phyloP scores from a whole-genome alignment of 2,329 filamentous ascomycete species.

The Trichoderma hamatum region DNA sequence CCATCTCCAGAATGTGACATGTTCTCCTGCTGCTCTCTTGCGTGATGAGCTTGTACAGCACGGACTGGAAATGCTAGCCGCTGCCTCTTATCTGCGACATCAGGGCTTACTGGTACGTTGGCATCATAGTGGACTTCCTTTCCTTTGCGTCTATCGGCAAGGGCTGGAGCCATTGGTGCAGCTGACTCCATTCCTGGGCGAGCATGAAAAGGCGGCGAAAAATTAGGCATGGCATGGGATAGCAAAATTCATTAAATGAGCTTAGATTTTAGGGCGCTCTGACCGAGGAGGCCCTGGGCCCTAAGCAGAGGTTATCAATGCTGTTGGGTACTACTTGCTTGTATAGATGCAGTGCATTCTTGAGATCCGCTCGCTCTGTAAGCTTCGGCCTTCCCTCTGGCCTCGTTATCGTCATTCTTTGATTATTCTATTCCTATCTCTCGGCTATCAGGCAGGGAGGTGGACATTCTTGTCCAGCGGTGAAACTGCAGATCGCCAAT shows the following conservation, averaged over 20 bases:
- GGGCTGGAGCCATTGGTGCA: slow-evolving; percentile 5
- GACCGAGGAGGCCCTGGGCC: slow-evolving; percentile 15
- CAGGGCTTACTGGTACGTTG: slow-evolving; percentile 15
- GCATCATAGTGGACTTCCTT: background rate
- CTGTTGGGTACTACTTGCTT: too few relatives aligned
- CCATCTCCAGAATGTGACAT: background rate
- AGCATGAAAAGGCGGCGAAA: slow-evolving; percentile 15
- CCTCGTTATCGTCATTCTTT: background rate
- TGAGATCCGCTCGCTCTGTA: background rate
- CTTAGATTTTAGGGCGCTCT: slow-evolving; percentile 22
- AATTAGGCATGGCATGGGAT: background rate
- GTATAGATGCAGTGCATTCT: background rate
- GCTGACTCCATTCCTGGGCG: slow-evolving; percentile 25
- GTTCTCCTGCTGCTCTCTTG: background rate
- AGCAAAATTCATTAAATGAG: slow-evolving; percentile 1
- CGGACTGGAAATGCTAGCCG: background rate
- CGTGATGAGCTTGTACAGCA: background rate
- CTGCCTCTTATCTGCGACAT: slow-evolving; percentile 21
- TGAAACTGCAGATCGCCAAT: slow-evolving; percentile 26
- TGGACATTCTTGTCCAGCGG: slow-evolving; percentile 11
- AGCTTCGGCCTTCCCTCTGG: background rate
- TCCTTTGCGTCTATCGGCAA: background rate
- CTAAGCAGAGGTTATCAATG: slow-evolving; percentile 4
- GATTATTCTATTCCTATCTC: background rate
- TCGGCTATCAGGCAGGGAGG: slow-evolving; percentile 5